Conservation (phyloP, 2,329 filamentous ascomycete species). For the Exophiala xenobiotica region DNA sequence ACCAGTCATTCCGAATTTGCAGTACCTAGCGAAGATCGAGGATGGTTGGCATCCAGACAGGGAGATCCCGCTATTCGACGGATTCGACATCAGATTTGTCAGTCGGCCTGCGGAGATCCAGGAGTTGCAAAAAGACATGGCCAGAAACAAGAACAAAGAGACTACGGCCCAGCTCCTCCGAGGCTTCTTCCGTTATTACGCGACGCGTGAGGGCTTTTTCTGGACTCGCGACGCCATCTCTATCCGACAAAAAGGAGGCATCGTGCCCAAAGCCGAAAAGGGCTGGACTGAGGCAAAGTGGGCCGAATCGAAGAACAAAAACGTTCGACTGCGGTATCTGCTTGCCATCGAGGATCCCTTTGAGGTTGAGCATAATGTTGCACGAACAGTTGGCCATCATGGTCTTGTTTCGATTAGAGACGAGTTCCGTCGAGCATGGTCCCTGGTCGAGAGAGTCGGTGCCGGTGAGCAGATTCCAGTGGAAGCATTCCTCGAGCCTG, state of each 20-base stretch:
- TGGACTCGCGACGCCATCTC: conserved; percentile 81
- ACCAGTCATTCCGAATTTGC: conserved; percentile 78
- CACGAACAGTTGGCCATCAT: conserved; percentile 77
- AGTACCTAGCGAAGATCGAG: conserved; percentile 24
- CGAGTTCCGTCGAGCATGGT: conserved; percentile 78
- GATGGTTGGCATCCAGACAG: conserved; percentile 47
- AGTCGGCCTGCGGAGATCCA: conserved; percentile 69
- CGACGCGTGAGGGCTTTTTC: conserved; percentile 61
- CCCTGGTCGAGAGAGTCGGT: conserved; percentile 47
- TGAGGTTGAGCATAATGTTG: conserved; percentile 83
- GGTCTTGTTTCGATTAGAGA: conserved; percentile 80
- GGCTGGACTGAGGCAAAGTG: conserved; percentile 78
- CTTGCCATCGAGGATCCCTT: conserved; percentile 93
- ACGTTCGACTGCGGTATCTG: conserved; percentile 75
- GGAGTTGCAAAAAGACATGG: conserved; percentile 58
- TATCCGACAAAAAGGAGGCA: conserved; percentile 67
- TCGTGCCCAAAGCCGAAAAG: conserved; percentile 72
- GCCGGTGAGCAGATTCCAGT: conserved; percentile 7
- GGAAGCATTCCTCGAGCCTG: conserved; percentile 38
- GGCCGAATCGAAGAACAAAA: conserved; percentile 59
- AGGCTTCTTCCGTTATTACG: conserved; percentile 86
- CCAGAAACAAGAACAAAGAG: conserved; percentile 61
- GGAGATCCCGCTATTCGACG: conserved; percentile 53
- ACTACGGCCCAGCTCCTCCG: conserved; percentile 69
- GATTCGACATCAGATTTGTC: conserved; percentile 75